Percentiles rank a stretch among this genome's conserved stretches.
These are phyloP conservation scores for Lumnitzera littorea DNA, from an alignment of 345 rosid genomes.

Conservation along the genomic window DNA sequence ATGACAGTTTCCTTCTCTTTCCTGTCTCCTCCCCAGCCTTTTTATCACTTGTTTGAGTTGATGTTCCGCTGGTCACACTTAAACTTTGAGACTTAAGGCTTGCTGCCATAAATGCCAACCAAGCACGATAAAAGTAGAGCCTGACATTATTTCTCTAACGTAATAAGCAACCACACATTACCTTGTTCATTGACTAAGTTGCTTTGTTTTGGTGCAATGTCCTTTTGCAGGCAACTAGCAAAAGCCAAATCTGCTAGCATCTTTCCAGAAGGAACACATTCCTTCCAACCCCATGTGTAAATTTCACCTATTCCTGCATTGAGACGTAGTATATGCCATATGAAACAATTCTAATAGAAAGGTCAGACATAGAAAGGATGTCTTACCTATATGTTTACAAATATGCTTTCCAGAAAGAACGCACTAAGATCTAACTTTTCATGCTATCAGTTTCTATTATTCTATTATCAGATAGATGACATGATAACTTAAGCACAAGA, in stretches of 20 bases:
- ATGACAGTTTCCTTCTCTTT: slow-evolving; percentile 51
- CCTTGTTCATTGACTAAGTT: slow-evolving; percentile 39
- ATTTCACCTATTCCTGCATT: slow-evolving; percentile 58
- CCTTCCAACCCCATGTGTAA: slow-evolving; percentile 96
- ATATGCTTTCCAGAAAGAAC: too few relatives aligned
- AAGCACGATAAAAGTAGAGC: slow-evolving; percentile 16
- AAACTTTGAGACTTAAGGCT: slow-evolving; percentile 36
- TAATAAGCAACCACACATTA: slow-evolving; percentile 3
- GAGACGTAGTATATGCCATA: not conserved
- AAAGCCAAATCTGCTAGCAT: slow-evolving; percentile 18
- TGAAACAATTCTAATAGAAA: not conserved
- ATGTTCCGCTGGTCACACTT: slow-evolving; percentile 16
- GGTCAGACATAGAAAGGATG: not conserved
- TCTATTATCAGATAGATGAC: too few relatives aligned
- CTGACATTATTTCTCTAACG: not conserved
- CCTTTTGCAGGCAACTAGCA: slow-evolving; percentile 35
- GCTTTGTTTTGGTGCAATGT: slow-evolving; percentile 31
- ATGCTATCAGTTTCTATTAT: too few relatives aligned
- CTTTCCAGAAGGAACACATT: slow-evolving; percentile 63
- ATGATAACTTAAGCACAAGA: too few relatives aligned
- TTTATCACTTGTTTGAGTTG: slow-evolving; percentile 21
- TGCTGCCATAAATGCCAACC: too few relatives aligned
- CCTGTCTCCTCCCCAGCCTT: slow-evolving; percentile 44
- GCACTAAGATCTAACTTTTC: too few relatives aligned
- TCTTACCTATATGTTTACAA: too few relatives aligned